Conservation (phyloP, 2,329 filamentous ascomycete genomes). For the Aureobasidium mangrovei region DNA sequence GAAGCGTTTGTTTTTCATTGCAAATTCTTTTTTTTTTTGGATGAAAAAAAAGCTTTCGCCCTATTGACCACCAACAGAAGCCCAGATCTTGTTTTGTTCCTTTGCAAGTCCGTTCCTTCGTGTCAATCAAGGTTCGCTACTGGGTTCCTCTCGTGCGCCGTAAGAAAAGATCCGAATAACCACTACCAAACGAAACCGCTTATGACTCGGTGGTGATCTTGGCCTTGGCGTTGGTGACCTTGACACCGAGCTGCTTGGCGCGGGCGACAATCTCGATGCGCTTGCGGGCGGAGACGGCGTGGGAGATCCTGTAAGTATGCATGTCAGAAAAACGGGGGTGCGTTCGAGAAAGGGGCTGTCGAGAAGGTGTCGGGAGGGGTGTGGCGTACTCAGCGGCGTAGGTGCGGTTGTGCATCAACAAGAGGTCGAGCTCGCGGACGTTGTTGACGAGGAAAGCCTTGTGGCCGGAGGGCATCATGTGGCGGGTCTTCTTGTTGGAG, state of each 20-base stretch:
- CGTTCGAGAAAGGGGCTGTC: too few relatives aligned
- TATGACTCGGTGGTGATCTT: slow-evolving; percentile 91
- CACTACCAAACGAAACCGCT: slow-evolving; percentile 14
- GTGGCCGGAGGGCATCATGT: slow-evolving; percentile 98
- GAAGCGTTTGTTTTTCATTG: slow-evolving; percentile 10
- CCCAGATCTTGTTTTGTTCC: slow-evolving; percentile 6
- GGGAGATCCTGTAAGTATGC: slow-evolving; percentile 64
- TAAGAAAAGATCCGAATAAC: slow-evolving; percentile 2
- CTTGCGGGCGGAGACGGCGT: slow-evolving; percentile 97
- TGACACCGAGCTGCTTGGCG: slow-evolving; percentile 97
- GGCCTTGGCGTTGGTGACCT: slow-evolving; percentile 99
- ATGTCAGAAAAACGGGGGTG: slow-evolving; percentile 29
- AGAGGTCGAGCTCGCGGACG: slow-evolving; percentile 86
- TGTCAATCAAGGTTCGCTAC: slow-evolving; percentile 5
- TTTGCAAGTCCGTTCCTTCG: slow-evolving; percentile 2
- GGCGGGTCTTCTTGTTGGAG: slow-evolving; percentile 98
- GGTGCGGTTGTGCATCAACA: slow-evolving; percentile 99
- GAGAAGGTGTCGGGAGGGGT: neutral
- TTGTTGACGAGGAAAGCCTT: slow-evolving; percentile 99
- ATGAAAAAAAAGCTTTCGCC: slow-evolving; percentile 8
- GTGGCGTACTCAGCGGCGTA: slow-evolving; percentile 87
- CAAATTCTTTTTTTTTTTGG: slow-evolving; percentile 4
- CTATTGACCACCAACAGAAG: slow-evolving; percentile 10
- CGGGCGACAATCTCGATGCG: slow-evolving; percentile 94
- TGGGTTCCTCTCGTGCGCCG: slow-evolving; percentile 5